These are phyloP conservation scores for Aspergillus coremiiformis DNA, from an alignment of 495 filamentous ascomycete species.

Conservation along the genomic window DNA sequence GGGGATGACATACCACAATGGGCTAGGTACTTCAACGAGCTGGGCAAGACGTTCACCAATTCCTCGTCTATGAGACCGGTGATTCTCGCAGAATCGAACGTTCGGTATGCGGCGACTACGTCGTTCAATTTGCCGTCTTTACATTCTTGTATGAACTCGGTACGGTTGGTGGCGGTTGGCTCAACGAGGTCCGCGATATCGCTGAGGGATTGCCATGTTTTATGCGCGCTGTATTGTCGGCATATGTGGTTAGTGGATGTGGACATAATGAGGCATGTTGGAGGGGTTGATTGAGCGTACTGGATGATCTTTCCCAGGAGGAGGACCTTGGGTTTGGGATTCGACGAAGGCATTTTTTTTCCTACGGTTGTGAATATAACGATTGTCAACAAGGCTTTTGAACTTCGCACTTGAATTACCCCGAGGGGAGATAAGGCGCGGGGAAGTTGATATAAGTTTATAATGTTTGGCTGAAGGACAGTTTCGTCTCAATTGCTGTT, in stretches of 20 bases:
- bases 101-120: conserved; percentile 65
- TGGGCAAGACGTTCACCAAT: conserved; percentile 53
- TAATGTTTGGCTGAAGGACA: not conserved
- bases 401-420: not conserved
- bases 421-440: conserved; percentile 1
- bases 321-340: conserved; percentile 45
- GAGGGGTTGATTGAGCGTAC: conserved; percentile 27
- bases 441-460: conserved; percentile 3
- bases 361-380: not conserved
- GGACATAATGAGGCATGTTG: not conserved
- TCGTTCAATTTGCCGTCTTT: conserved; percentile 59
- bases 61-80: conserved; percentile 67
- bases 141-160: conserved; percentile 69
- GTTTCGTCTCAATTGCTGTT: not conserved
- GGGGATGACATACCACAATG: conserved; percentile 43
- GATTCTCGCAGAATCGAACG: conserved; percentile 56
- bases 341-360: conserved; percentile 17
- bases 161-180: conserved; percentile 46
- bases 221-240: conserved; percentile 27
- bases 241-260: not conserved
- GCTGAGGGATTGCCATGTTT: conserved; percentile 44
- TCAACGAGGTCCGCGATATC: conserved; percentile 43
- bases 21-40: conserved; percentile 44
- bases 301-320: conserved; percentile 51
- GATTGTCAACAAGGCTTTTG: not conserved